Conservation (phyloP, 2,329 filamentous ascomycete species). For the Lojkania enalia region DNA sequence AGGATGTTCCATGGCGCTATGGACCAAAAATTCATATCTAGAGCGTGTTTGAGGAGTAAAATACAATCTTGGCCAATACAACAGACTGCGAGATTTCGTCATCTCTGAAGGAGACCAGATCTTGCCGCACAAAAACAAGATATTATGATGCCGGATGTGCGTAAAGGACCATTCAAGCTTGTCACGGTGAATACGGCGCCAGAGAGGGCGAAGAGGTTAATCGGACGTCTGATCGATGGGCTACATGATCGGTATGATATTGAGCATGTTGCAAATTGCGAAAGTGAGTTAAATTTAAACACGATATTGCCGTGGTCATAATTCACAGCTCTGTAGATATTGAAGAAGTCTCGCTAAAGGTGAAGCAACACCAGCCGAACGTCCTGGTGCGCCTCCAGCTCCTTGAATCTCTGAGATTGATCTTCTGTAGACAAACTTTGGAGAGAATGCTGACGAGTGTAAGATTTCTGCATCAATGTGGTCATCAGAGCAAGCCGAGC, state of each 20-base stretch:
- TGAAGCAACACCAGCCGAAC: conserved; percentile 57
- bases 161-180: conserved; percentile 61
- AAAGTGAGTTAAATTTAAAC: conserved; percentile 51
- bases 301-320: background rate
- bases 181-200: conserved; percentile 71
- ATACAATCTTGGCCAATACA: too few relatives aligned
- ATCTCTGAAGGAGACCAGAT: too few relatives aligned
- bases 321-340: conserved; percentile 47
- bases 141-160: conserved; percentile 5
- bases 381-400: conserved; percentile 48
- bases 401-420: too few relatives aligned
- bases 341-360: conserved; percentile 59
- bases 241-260: conserved; percentile 68
- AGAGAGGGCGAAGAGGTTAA: conserved; percentile 64
- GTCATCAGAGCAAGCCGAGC: conserved; percentile 53
- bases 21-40: too few relatives aligned
- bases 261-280: conserved; percentile 63
- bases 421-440: background rate
- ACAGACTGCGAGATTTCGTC: too few relatives aligned
- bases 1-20: too few relatives aligned
- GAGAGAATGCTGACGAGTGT: background rate
- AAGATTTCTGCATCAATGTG: conserved; percentile 67
- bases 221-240: conserved; percentile 63
- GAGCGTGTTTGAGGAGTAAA: too few relatives aligned
- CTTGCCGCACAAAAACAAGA: too few relatives aligned